These are phyloP conservation scores for Stephania japonica DNA, from an alignment of 164 flowering plant genomes.

Conservation along the genomic window DNA sequence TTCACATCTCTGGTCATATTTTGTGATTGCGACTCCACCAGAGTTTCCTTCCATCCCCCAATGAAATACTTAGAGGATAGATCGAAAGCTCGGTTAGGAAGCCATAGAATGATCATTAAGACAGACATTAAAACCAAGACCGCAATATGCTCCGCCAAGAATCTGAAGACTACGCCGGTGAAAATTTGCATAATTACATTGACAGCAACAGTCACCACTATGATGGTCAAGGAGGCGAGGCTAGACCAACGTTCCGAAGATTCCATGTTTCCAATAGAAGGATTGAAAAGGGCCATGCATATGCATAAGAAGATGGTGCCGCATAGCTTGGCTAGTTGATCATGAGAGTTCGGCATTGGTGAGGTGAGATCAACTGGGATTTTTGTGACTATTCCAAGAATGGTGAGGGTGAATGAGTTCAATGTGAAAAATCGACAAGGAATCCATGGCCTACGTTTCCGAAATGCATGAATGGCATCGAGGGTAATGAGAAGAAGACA, in stretches of 20 bases:
- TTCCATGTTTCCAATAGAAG: neutral
- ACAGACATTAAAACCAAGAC: neutral
- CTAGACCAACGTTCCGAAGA: neutral
- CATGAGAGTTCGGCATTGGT: neutral
- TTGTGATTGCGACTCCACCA: neutral
- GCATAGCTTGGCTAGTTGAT: neutral
- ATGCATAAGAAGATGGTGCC: slow-evolving; percentile 1
- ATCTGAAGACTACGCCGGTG: neutral
- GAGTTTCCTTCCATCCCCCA: neutral
- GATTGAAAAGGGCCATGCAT: neutral
- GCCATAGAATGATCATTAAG: neutral
- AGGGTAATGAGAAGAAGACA: neutral
- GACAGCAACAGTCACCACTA: neutral
- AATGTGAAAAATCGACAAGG: slow-evolving; percentile 7
- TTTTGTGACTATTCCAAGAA: neutral
- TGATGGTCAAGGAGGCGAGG: neutral
- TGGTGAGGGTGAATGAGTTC: neutral
- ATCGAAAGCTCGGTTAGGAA: neutral
- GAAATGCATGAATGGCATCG: neutral
- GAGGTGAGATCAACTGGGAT: neutral
- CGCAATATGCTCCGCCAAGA: neutral
- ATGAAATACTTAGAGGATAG: too few species aligned
- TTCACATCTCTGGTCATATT: neutral
- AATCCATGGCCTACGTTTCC: neutral
- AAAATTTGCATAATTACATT: neutral